Evolutionary conservation across 1,284 basidiomycete species (phyloP).

Genomic region (Malassezia yamatoensis): DNA sequence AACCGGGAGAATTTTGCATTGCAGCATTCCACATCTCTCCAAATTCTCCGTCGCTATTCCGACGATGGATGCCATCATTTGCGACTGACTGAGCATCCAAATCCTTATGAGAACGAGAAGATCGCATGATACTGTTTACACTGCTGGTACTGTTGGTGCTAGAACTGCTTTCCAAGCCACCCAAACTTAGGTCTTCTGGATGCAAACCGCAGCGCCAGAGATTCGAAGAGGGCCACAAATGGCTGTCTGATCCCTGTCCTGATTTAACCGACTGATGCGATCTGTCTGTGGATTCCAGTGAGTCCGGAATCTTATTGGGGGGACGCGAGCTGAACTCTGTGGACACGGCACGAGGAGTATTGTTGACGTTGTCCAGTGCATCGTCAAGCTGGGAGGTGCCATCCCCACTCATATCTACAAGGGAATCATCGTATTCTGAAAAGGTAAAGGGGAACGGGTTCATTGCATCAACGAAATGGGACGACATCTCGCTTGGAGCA

Average conservation of each 20-base stretch:
- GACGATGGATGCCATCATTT: not conserved
- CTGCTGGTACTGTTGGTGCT: constrained; percentile 11
- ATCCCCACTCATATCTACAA: not conserved
- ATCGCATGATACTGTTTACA: constrained; percentile 1
- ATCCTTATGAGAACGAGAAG: not conserved
- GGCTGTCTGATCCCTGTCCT: no score
- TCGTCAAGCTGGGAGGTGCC: constrained; percentile 2
- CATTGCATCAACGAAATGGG: not conserved
- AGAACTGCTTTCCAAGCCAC: constrained; percentile 12
- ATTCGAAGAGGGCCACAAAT: no score
- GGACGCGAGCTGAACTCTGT: not conserved
- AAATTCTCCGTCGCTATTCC: constrained; percentile 7
- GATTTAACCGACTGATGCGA: no score
- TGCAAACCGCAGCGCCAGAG: constrained; percentile 1
- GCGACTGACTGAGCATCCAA: not conserved
- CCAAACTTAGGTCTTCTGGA: constrained; percentile 5
- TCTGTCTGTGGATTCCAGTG: no score
- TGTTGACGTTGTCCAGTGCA: not conserved
- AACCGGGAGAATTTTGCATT: not conserved
- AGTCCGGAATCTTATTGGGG: not conserved
- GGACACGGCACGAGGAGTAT: not conserved
- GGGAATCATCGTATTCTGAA: constrained; percentile 1
- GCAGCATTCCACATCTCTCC: constrained; percentile 3
- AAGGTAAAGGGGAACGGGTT: not conserved
- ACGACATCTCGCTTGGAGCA: not conserved